Conservation (phyloP, 1,139 yeast species). For the Saccharomyces hybrid region DNA sequence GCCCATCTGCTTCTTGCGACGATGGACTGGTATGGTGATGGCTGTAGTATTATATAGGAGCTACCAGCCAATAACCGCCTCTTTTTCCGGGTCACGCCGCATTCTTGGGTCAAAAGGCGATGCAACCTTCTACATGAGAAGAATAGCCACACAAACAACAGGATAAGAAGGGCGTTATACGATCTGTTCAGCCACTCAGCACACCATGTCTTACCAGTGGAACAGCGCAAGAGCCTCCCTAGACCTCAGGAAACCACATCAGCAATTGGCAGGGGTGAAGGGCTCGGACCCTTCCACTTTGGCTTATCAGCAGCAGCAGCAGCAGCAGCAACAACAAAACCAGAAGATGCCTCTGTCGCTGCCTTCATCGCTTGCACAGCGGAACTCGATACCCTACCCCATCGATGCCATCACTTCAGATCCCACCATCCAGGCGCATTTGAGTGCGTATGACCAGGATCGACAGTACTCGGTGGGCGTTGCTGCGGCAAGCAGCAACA, state of each 20-base stretch:
- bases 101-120: neutral
- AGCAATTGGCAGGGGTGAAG: neutral
- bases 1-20: no score
- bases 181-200: neutral
- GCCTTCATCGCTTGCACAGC: neutral
- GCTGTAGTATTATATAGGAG: neutral
- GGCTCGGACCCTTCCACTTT: neutral
- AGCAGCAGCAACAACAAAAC: neutral
- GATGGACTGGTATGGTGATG: neutral
- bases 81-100: constrained; percentile 1
- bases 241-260: neutral
- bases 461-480: neutral
- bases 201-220: neutral
- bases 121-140: neutral
- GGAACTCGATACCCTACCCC: neutral
- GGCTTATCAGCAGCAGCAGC: neutral
- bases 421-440: neutral
- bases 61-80: neutral
- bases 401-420: neutral
- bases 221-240: neutral
- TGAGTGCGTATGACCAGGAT: neutral
- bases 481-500: neutral
- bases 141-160: neutral
- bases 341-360: neutral
- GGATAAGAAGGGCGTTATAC: neutral